Evolutionary conservation across 2,329 filamentous ascomycete species (phyloP), one percentile per base, ranked within the genome.

Genomic region (Botrytis fragariae): DNA sequence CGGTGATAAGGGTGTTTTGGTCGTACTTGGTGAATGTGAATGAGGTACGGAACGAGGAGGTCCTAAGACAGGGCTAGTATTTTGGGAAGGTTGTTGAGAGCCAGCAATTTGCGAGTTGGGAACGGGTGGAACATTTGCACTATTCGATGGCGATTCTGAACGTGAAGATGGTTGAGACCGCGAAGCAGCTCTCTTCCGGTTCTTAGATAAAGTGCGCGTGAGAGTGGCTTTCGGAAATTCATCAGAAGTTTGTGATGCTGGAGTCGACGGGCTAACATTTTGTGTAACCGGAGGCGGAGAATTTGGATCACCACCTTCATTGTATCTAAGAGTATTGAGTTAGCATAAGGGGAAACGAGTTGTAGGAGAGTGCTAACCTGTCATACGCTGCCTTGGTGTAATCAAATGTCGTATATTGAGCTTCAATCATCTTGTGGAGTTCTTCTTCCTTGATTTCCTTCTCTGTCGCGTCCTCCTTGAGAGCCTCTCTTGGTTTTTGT

Each of bases 401-500:
- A 82, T 99, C 96, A 81, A 98, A 99, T 0, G 95, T 93, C 81
- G 93, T 91, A 81, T 98, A 99, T 79, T 97, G 92, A 7, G 89
- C 92, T 82, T 99, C 96, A 75, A 99, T 98, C 88, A 97, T 93
- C 76, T 91, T 91, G 82, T 98, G 96, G 35, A 98, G 87, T 82
- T 98, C 95, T 75, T 99, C 95, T 78, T 97, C 94, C 35, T 95
- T 89, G 72, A 98, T 97, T 82, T 99, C 95, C 82, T 97, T 95
- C 60, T 94, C 93, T 0, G 95, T 97, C 1, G 96, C 96, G 83
- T 98, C 95, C 4, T 97, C 94, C 82, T 96, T 95, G 80, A 99
- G 85, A 77, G 93, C 91, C 77, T 97, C 95, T 75, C 96, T 88
- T 2, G 96, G 96, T 82, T 98, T 98, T 82, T 98, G 96, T 80